phyloP scores from a whole-genome alignment of 805 yeast species.

The Wickerhamia fluorescens region DNA sequence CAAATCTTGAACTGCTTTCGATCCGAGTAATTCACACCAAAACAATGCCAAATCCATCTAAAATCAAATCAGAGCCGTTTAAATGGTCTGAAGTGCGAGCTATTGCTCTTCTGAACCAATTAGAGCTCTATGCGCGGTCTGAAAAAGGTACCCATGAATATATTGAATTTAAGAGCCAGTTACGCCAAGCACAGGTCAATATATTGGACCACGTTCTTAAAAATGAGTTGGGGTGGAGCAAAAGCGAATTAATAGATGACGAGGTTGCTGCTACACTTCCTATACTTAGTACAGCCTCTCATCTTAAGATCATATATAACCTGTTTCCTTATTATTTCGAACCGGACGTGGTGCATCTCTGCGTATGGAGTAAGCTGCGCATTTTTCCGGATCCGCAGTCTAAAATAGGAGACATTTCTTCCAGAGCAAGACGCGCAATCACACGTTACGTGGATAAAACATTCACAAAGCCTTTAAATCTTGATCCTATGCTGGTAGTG shows the following conservation, averaged over 20 bases:
- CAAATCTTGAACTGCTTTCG: too few species aligned
- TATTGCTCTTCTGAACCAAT: slow-evolving; percentile 33
- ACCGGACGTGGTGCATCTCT: slow-evolving; percentile 44
- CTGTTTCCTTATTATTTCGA: slow-evolving; percentile 65
- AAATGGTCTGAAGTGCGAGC: slow-evolving; percentile 39
- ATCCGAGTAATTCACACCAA: too few species aligned
- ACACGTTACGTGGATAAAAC: slow-evolving; percentile 41
- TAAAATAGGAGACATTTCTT: slow-evolving; percentile 44
- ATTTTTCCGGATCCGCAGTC: slow-evolving; percentile 47
- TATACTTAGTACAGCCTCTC: slow-evolving; percentile 36
- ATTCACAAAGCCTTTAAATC: slow-evolving; percentile 39
- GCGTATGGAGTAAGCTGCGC: slow-evolving; percentile 60
- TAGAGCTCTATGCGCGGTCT: slow-evolving; percentile 46
- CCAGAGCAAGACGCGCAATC: slow-evolving; percentile 33
- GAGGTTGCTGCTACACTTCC: slow-evolving; percentile 25
- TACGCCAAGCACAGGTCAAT: slow-evolving; percentile 28
- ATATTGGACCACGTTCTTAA: slow-evolving; percentile 44
- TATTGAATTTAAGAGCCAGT: slow-evolving; percentile 34
- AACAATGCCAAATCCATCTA: slow-evolving; percentile 33
- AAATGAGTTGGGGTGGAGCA: slow-evolving; percentile 46
- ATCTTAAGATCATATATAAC: slow-evolving; percentile 44
- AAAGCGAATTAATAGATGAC: slow-evolving; percentile 19
- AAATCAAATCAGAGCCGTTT: slow-evolving; percentile 31
- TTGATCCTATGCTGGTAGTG: slow-evolving; percentile 30
- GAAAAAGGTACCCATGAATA: slow-evolving; percentile 38